A percentile compares a stretch with the other conserved stretches of the same genome.
phyloP scores from a whole-genome alignment of 2,329 filamentous ascomycete species.

The Myriosclerotinia scirpicola region DNA sequence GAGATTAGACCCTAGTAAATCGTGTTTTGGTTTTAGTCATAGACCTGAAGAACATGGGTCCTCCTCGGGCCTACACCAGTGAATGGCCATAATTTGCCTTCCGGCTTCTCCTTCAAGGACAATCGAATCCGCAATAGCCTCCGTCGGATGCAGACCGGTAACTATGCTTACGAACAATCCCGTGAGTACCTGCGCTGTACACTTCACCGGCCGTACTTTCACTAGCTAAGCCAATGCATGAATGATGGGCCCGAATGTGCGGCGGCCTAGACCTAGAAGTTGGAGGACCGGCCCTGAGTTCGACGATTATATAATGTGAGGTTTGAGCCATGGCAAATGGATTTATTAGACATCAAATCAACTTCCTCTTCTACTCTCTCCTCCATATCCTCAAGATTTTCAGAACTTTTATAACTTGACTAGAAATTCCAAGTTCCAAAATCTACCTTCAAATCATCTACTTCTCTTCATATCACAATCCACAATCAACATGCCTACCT shows the following conservation, averaged over 20 bases:
- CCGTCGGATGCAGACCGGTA: not conserved
- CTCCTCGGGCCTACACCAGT: not conserved
- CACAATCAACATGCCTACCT: conserved; percentile 23
- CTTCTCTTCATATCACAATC: not conserved
- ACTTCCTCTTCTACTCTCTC: conserved; percentile 3
- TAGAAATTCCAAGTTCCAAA: not conserved
- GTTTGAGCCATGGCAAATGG: not conserved
- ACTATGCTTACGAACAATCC: not conserved
- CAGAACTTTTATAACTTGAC: conserved; percentile 6
- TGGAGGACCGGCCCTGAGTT: conserved; percentile 16
- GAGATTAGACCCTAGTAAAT: conserved; percentile 19
- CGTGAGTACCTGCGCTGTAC: not conserved
- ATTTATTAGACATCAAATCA: conserved; percentile 8
- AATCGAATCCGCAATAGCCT: not conserved
- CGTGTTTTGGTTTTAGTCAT: not conserved
- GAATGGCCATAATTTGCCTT: not conserved
- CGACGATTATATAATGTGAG: conserved; percentile 9
- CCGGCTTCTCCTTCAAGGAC: conserved; percentile 4
- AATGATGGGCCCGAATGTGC: not conserved
- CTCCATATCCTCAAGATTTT: not conserved
- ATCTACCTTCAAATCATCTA: not conserved
- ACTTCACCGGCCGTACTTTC: not conserved
- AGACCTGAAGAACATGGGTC: not conserved
- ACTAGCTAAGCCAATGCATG: not conserved
- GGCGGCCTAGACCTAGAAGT: not conserved